Conservation (phyloP, 805 yeast species). For the Candida germanica region DNA sequence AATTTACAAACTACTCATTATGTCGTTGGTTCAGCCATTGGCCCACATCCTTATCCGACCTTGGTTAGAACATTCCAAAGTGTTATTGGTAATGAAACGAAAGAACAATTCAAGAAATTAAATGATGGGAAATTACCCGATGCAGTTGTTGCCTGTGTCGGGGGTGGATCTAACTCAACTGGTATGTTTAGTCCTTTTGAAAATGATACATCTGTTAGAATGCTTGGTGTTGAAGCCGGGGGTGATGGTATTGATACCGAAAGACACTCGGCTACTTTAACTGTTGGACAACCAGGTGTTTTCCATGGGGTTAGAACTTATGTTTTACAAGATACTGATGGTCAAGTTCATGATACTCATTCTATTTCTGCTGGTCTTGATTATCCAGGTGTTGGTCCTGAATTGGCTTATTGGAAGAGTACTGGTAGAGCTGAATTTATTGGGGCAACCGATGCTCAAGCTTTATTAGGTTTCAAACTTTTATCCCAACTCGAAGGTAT, state of each 20-base stretch:
- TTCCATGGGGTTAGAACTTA: slow-evolving; percentile 97
- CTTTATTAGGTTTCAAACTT: slow-evolving; percentile 83
- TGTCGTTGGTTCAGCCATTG: slow-evolving; percentile 97
- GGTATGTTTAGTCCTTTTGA: slow-evolving; percentile 97
- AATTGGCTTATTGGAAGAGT: slow-evolving; percentile 90
- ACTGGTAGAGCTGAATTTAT: slow-evolving; percentile 87
- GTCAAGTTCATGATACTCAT: slow-evolving; percentile 97
- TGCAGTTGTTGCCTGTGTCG: slow-evolving; percentile 96
- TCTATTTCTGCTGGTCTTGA: slow-evolving; percentile 98
- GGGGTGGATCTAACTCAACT: slow-evolving; percentile 97
- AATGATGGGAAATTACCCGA: slow-evolving; percentile 86
- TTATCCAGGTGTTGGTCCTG: slow-evolving; percentile 99
- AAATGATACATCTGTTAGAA: slow-evolving; percentile 68
- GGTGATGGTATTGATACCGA: slow-evolving; percentile 92
- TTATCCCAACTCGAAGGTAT: slow-evolving; percentile 95
- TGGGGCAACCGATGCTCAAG: slow-evolving; percentile 95
- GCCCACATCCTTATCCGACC: slow-evolving; percentile 99
- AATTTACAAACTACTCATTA: slow-evolving; percentile 84
- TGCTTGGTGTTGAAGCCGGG: slow-evolving; percentile 97
- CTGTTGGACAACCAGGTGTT: slow-evolving; percentile 96
- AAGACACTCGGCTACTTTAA: slow-evolving; percentile 90
- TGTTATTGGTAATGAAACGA: slow-evolving; percentile 93
- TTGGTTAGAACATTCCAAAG: slow-evolving; percentile 97
- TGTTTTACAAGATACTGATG: slow-evolving; percentile 86
- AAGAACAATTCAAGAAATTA: slow-evolving; percentile 77